These are phyloP conservation scores for Rhizopogon vinicolor DNA, from an alignment of 768 basidiomycete species.

Conservation along the genomic window DNA sequence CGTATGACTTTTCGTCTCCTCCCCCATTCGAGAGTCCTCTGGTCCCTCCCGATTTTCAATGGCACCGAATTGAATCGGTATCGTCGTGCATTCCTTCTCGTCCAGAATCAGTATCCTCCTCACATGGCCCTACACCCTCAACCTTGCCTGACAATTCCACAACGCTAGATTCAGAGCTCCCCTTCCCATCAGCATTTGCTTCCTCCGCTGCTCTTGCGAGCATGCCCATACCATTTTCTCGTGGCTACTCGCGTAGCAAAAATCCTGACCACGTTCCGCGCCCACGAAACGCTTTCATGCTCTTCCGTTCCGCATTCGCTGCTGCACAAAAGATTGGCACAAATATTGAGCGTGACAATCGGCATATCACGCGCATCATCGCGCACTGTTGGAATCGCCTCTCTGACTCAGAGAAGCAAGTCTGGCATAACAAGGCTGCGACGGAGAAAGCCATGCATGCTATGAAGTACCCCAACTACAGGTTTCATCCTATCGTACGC, in stretches of 20 bases:
- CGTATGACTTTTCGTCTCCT: conserved; percentile 10
- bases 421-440: conserved; percentile 48
- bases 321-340: conserved; percentile 43
- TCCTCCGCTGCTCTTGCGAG: conserved; percentile 17
- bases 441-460: conserved; percentile 48
- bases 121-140: conserved; percentile 8
- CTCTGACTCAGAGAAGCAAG: conserved; percentile 42
- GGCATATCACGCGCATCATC: conserved; percentile 53
- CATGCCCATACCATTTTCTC: conserved; percentile 27
- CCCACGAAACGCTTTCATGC: conserved; percentile 44
- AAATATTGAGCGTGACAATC: conserved; percentile 51
- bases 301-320: conserved; percentile 59
- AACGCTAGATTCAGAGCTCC: background rate
- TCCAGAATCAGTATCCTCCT: conserved; percentile 8
- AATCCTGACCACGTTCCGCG: conserved; percentile 38
- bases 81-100: conserved; percentile 6
- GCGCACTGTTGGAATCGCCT: conserved; percentile 53
- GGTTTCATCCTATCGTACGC: conserved; percentile 44
- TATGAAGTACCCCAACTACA: conserved; percentile 48
- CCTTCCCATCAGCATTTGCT: conserved; percentile 6
- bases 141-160: background rate
- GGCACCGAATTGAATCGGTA: conserved; percentile 6
- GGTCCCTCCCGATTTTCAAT: conserved; percentile 10
- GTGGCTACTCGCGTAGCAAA: conserved; percentile 22
- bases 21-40: conserved; percentile 9